phyloP scores from a whole-genome alignment of 2,329 filamentous ascomycete species.

The Pseudocercospora vitis region DNA sequence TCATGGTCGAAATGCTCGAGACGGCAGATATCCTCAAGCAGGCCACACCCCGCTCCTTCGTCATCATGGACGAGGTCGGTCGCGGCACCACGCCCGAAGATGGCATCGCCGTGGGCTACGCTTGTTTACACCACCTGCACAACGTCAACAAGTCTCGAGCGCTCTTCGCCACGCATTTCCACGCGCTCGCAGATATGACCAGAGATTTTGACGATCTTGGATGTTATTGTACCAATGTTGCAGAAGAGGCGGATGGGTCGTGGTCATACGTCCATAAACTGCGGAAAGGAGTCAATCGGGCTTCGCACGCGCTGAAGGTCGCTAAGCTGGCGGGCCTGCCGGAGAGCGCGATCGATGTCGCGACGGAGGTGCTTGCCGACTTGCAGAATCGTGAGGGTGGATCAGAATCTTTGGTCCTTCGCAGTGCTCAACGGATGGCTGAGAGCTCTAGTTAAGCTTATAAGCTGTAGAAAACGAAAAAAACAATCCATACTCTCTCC shows the following conservation, averaged over 20 bases:
- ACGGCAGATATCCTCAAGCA: conserved; percentile 85
- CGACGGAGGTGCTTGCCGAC: conserved; percentile 56
- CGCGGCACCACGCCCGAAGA: conserved; percentile 92
- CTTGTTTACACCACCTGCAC: conserved; percentile 80
- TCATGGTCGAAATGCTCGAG: conserved; percentile 99
- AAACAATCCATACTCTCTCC: too few species aligned
- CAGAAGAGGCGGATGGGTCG: conserved; percentile 63
- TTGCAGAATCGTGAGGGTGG: too few species aligned
- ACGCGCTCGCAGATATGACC: conserved; percentile 77
- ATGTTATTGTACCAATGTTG: conserved; percentile 85
- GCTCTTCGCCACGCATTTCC: conserved; percentile 95
- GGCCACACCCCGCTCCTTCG: conserved; percentile 81
- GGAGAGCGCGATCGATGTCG: conserved; percentile 67
- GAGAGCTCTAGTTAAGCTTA: too few species aligned
- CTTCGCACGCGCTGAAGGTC: conserved; percentile 94
- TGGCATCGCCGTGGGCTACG: conserved; percentile 85
- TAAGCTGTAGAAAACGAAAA: too few species aligned
- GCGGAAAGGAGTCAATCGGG: conserved; percentile 75
- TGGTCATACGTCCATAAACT: conserved; percentile 88
- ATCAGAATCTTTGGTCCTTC: too few species aligned
- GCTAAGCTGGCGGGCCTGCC: conserved; percentile 79
- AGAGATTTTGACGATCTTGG: conserved; percentile 59
- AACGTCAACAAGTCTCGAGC: conserved; percentile 73
- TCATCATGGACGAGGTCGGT: conserved; percentile 97
- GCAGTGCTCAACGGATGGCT: too few species aligned